Evolutionary conservation across 208 protist genomes (phyloP), one percentile per base, ranked within the genome.

Genomic region (Naegleria lovaniensis): DNA sequence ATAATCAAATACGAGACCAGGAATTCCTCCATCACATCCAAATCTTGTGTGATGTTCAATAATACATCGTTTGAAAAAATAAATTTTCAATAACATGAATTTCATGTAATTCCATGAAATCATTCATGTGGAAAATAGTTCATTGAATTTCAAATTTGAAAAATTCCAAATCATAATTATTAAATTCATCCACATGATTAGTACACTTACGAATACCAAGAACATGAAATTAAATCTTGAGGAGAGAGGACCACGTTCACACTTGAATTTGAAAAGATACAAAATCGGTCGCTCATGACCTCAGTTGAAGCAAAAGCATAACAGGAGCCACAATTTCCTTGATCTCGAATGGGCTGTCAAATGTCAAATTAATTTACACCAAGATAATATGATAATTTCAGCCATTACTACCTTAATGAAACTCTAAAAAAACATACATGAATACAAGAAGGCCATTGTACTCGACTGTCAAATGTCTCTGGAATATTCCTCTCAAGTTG

Each of bases 241-340:
- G 95, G 95, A 83, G 94, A 85, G 5, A 85, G 43, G n/a, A 85
- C 38, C 5, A 85, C 79, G 43, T 85, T 85, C 25, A 95, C 95
- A 55, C 93, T 83, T 41, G 89, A 92, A 52, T 96, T 94, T 90
- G 92, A 92, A 85, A 94, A 79, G 55, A 96, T 97, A 94, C 96
- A 98, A 91, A 96, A 96, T 90, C 96, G 94, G 92, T 97, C 96
- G n/a, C 94, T 94, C 16, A 97, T 95, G 38, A 95, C 92, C 91
- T 96, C 95, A 83, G 94, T 93, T 16, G 95, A 93, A 16, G 94
- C 95, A 89, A 97, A 96, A 43, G 95, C 95, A 95, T 95, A 98
- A 95, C 96, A 98, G 67, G 93, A 96, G 55, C 96, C 96, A 93
- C 96, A 98, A 29, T 85, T 39, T 0, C 36, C 79, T 43, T 85